Evolutionary conservation across 192 early-diverging fungal genomes (phyloP).

Genomic region (Kickxella alabastrina): DNA sequence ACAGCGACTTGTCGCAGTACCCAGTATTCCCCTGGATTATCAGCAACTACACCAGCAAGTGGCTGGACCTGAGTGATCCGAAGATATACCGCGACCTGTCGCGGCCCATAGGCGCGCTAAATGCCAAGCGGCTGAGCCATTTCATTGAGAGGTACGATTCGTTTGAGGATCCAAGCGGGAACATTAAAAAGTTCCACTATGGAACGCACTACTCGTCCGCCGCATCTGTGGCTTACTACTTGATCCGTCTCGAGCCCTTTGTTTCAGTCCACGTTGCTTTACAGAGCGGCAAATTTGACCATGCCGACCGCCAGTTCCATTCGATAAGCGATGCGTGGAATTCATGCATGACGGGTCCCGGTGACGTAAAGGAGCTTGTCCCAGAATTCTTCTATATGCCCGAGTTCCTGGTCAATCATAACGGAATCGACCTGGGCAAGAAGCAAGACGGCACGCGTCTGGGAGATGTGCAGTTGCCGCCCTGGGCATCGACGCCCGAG

Average conservation of each 20-base stretch:
- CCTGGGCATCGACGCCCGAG: slow-evolving; percentile 77
- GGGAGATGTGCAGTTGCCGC: slow-evolving; percentile 71
- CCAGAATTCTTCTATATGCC: slow-evolving; percentile 97
- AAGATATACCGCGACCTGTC: slow-evolving; percentile 82
- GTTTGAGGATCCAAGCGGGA: slow-evolving; percentile 62
- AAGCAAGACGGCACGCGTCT: slow-evolving; percentile 61
- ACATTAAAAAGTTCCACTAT: slow-evolving; percentile 74
- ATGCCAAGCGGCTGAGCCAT: slow-evolving; percentile 45
- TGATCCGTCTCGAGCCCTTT: slow-evolving; percentile 89
- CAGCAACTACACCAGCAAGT: slow-evolving; percentile 69
- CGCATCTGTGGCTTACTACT: slow-evolving; percentile 81
- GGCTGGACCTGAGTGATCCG: slow-evolving; percentile 76
- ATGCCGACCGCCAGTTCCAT: slow-evolving; percentile 77
- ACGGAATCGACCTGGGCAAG: slow-evolving; percentile 57
- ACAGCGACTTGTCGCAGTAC: slow-evolving; percentile 91
- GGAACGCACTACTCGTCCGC: slow-evolving; percentile 97
- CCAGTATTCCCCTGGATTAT: slow-evolving; percentile 96
- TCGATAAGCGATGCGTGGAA: slow-evolving; percentile 73
- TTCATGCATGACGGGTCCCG: slow-evolving; percentile 69
- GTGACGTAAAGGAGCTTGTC: slow-evolving; percentile 89
- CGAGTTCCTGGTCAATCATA: slow-evolving; percentile 80
- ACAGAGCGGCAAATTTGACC: slow-evolving; percentile 77
- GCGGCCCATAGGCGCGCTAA: slow-evolving; percentile 87
- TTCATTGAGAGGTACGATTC: slow-evolving; percentile 56
- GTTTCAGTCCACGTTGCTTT: slow-evolving; percentile 53